These are phyloP conservation scores for Kokia cookei DNA, from an alignment of 441 rosid species.

Conservation along the genomic window DNA sequence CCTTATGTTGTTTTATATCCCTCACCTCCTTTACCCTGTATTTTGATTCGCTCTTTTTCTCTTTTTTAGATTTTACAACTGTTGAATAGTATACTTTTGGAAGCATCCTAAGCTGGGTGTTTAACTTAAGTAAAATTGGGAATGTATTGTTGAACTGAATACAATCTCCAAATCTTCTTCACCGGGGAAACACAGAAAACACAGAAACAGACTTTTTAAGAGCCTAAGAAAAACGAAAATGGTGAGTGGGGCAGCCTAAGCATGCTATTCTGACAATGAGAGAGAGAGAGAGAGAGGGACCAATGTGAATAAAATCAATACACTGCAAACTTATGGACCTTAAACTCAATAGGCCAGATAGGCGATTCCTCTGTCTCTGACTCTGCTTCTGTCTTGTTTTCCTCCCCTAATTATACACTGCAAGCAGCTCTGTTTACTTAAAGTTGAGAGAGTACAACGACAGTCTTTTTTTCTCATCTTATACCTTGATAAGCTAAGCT, in stretches of 20 bases:
- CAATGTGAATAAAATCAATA: neutral
- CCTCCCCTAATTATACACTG: neutral
- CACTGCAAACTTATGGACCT: constrained; percentile 13
- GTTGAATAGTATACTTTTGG: neutral
- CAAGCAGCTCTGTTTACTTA: neutral
- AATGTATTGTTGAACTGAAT: too few species aligned
- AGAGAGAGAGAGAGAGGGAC: neutral
- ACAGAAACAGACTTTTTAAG: neutral
- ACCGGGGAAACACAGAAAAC: neutral
- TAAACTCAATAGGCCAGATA: constrained; percentile 8
- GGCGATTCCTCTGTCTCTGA: constrained; percentile 26
- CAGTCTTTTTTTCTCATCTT: neutral
- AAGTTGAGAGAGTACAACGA: neutral
- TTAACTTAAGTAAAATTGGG: too few species aligned
- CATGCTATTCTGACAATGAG: too few species aligned
- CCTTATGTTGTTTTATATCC: neutral
- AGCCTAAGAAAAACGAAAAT: neutral
- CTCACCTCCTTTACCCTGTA: neutral
- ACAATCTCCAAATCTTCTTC: neutral
- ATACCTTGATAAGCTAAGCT: neutral
- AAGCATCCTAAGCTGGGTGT: neutral
- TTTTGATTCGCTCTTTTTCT: too few species aligned
- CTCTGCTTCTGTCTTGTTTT: neutral
- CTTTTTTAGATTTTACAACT: neutral
- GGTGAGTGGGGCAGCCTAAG: neutral